phyloP scores from a whole-genome alignment of 176 grass and related monocot genomes.

The Tuctoria greenei region DNA sequence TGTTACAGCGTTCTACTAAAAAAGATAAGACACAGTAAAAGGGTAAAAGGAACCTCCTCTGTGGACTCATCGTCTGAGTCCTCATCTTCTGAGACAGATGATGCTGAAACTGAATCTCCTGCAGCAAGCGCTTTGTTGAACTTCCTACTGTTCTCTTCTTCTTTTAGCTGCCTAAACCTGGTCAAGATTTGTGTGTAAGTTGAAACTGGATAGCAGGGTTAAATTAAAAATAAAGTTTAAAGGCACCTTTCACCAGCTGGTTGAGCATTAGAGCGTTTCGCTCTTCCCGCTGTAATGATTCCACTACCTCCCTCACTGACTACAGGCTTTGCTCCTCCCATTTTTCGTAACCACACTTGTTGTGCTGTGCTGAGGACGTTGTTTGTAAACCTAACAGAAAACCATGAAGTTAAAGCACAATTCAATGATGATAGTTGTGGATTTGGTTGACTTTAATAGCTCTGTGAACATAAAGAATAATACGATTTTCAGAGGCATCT shows the following conservation, averaged over 20 bases:
- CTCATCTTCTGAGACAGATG: conserved; percentile 50
- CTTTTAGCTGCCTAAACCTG: conserved; percentile 90
- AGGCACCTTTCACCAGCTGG: conserved; percentile 70
- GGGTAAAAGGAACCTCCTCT: conserved; percentile 50
- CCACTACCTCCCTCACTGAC: conserved; percentile 66
- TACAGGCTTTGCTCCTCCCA: conserved; percentile 87
- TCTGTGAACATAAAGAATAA: background rate
- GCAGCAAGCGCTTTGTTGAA: conserved; percentile 47
- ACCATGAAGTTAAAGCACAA: conserved; percentile 13
- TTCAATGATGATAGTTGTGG: background rate
- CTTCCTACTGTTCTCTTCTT: conserved; percentile 69
- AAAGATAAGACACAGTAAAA: background rate
- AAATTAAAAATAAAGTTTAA: conserved; percentile 25
- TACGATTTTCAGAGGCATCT: conserved; percentile 5
- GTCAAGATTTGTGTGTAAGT: conserved; percentile 13
- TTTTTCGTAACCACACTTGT: conserved; percentile 91
- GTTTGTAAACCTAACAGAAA: conserved; percentile 82
- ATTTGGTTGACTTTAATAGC: background rate
- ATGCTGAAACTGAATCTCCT: conserved; percentile 32
- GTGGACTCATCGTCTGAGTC: conserved; percentile 40
- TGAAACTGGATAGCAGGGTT: background rate
- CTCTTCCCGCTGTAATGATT: conserved; percentile 93
- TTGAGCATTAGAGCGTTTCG: conserved; percentile 61
- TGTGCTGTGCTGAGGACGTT: conserved; percentile 93
- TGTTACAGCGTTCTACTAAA: background rate